Evolutionary conservation across 2,329 filamentous ascomycete species (phyloP).

Genomic region (Blumeria hordei): DNA sequence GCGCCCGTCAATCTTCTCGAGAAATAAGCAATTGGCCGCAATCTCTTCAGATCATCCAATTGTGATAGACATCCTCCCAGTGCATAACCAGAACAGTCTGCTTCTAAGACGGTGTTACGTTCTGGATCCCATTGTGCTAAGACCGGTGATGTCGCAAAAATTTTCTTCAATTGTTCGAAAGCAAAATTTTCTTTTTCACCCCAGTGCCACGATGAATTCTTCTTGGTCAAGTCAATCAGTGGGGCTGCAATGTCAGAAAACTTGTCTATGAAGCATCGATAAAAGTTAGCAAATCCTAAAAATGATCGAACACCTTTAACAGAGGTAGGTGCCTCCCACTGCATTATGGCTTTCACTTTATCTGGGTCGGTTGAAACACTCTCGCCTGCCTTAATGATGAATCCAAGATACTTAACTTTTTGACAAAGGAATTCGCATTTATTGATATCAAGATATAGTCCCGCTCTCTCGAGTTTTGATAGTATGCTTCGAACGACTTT

Average conservation of each 20-base stretch:
- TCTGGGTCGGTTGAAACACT: background rate
- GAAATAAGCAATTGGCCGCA: background rate
- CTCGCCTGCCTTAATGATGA: background rate
- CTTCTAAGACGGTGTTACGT: background rate
- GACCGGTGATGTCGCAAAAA: background rate
- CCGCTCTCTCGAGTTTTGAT: background rate
- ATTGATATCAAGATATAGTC: background rate
- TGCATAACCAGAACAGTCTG: background rate
- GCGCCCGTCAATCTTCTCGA: background rate
- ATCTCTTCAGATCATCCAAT: background rate
- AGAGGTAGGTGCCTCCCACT: background rate
- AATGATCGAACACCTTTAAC: background rate
- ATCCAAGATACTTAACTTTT: background rate
- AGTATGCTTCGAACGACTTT: background rate
- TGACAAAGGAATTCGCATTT: background rate
- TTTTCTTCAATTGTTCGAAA: background rate
- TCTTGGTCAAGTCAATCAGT: background rate
- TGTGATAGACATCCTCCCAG: background rate
- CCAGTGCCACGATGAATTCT: background rate
- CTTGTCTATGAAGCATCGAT: background rate
- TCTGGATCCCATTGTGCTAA: slow-evolving; percentile 1
- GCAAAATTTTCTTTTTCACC: background rate
- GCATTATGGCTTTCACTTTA: background rate
- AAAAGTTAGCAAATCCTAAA: background rate
- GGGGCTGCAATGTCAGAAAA: background rate